phyloP scores from a whole-genome alignment of 1,284 basidiomycete species.

The Entoloma clypeatum region DNA sequence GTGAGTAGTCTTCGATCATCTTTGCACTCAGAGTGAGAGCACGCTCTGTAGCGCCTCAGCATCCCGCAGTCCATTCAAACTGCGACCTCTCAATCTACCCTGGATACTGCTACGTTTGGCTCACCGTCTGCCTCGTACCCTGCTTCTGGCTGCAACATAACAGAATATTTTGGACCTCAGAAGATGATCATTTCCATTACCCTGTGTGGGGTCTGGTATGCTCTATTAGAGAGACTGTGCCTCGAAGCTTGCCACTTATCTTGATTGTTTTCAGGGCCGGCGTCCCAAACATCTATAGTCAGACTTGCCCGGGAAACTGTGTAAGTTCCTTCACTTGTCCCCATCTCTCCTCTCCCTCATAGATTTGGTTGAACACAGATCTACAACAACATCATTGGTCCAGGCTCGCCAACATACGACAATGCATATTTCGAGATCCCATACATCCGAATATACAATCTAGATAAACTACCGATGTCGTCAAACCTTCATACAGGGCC shows the following conservation, averaged over 20 bases:
- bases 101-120: conserved; percentile 45
- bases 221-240: not conserved
- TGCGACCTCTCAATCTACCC: conserved; percentile 32
- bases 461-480: conserved; percentile 9
- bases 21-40: not conserved
- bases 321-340: conserved; percentile 22
- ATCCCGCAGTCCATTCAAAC: conserved; percentile 38
- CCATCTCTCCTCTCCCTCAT: not conserved
- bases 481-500: not conserved
- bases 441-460: conserved; percentile 35
- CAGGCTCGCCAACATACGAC: conserved; percentile 42
- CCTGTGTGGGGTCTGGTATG: conserved; percentile 49
- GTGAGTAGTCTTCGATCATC: conserved; percentile 38
- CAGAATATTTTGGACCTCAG: conserved; percentile 52
- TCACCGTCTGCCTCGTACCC: conserved; percentile 35
- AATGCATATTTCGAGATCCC: conserved; percentile 44
- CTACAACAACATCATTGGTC: conserved; percentile 31
- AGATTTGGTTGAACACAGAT: conserved; percentile 19
- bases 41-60: conserved; percentile 22
- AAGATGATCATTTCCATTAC: conserved; percentile 49
- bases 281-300: conserved; percentile 37
- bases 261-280: conserved; percentile 43
- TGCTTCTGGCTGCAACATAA: conserved; percentile 41
- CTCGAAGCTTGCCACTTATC: not conserved
- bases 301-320: conserved; percentile 35